Base-by-base conservation (phyloP, 176 grass and related monocot genomes). In the Microstegium vimineum region DNA sequence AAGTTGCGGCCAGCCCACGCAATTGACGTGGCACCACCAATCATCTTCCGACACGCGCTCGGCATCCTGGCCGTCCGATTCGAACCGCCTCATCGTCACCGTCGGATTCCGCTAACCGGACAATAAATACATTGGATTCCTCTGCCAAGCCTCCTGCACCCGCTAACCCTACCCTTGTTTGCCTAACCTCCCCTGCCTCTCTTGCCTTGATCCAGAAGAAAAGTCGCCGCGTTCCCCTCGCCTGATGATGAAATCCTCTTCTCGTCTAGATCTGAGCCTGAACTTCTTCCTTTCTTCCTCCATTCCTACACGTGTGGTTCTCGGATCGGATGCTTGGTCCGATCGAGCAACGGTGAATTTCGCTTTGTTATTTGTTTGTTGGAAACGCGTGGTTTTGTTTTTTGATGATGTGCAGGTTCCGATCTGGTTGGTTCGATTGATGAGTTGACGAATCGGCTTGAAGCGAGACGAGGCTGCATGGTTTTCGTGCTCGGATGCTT, bases 121-220 rank as follows among this genome's bases (percentile, higher is more conserved):
- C 74, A 6, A 83, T 90, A 90, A 90, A 90, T 86, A 86, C 79
- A 10, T 35, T 42, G 45, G 36, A 33, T 38, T n/a, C 61, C 36
- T 11, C 79, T 59, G 9, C n/a, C 26, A n/a, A 10, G 2, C 22
- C 1, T 62, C 13, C 1, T 0, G 36, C 30, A 16, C 37, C 14
- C 20, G 3, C 43, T 2, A 2, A 33, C 83, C 76, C 68, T 40
- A 23, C 34, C 5, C 43, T 61, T 8, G 17, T 20, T 34, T 10
- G 8, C 26, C 20, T 6, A 56, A 41, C 68, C 4, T 1, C 5
- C 35, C 0, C 4, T 22, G 3, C 1, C 54, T 59, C 8, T 2
- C 54, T 1, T 10, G 54, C 22, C 54, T 25, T 25, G 22, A 3
- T 59, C 22, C 25, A 10, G 54, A 59, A 23, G n/a, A 25, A 60